Base-by-base conservation (phyloP, 768 basidiomycete genomes). In the Rhodotorula graminis region DNA sequence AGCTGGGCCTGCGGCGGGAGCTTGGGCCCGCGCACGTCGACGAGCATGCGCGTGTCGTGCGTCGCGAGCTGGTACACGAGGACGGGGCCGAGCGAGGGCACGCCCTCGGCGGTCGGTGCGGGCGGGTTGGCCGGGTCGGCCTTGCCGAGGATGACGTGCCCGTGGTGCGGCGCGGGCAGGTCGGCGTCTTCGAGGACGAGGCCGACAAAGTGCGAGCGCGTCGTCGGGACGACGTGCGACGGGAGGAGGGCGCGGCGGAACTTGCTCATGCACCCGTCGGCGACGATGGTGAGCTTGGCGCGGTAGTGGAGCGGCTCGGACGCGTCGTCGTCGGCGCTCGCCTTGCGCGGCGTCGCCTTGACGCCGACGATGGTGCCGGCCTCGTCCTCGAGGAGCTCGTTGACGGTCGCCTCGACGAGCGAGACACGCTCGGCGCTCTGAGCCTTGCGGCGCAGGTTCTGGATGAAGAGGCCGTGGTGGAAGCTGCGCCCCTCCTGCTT, bases 261-360 rank as follows among this genome's bases (percentile, higher is more conserved):
- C 58, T 94, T 96, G 9, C 92, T 94, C 82, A 91, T 91, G 81
- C 92, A 96, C 0, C 95, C 95, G 80, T 99, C 95, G 9, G 94
- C 93, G 70, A 97, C 82, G 79, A 98, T 82, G 58, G 92, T 90
- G 63, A 99, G 81, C 74, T 89, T 87, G 0, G 91, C 93, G 69
- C 83, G 85, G 77, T 88, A 88, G 0, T 84, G 78, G 71, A 87
- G 84, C 77, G 77, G 52, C 71, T 37, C 55, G 27, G 52, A 9
- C 25, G 42, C 12, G 0, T 52, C 52, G 1, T 58, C 25, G 71
- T 72, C 84, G n/a, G 29, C 58, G 40, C 10, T 21, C 6, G 15
- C 10, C 60, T 46, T 61, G 83, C 69, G 81, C 69, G 83, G 84
- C 57, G 86, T 86, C 50, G 88, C 87, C 31, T 84, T 84, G 33